Percentiles rank a stretch among this genome's conserved stretches.
Conservation (phyloP, 139 green algal genomes). For the Penium margaritaceum region DNA sequence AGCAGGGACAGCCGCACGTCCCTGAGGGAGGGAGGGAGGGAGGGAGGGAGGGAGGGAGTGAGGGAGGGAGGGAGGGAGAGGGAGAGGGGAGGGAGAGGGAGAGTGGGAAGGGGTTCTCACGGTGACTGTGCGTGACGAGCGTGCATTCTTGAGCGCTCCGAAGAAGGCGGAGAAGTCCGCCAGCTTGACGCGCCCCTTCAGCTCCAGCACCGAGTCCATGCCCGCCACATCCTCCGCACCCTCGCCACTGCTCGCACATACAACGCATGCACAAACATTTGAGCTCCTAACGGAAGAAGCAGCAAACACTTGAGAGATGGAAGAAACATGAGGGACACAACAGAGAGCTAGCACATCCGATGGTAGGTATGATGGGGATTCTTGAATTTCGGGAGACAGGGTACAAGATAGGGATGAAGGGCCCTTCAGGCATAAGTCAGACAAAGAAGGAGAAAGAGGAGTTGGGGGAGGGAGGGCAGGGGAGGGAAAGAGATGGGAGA, state of each 20-base stretch:
- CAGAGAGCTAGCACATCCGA: too few species aligned
- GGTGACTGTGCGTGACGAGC: constrained; percentile 12
- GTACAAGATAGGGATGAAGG: too few species aligned
- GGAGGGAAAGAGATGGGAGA: too few species aligned
- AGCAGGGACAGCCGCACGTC: too few species aligned
- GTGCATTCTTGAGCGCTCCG: constrained; percentile 1
- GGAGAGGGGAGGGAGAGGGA: not conserved
- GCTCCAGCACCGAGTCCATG: constrained; percentile 10
- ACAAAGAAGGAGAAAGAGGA: too few species aligned
- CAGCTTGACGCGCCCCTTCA: constrained; percentile 35
- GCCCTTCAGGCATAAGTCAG: too few species aligned
- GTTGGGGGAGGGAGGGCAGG: too few species aligned
- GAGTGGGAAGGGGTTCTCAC: not conserved
- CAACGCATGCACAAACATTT: not conserved
- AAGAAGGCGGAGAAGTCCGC: constrained; percentile 17
- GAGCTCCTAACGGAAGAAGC: too few species aligned
- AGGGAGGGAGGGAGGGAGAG: not conserved
- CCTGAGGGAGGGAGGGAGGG: not conserved
- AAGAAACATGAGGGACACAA: too few species aligned
- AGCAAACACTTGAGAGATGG: too few species aligned
- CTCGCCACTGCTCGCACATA: constrained; percentile 13
- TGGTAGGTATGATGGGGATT: too few species aligned
- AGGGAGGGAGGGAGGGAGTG: not conserved
- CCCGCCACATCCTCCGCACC: not conserved
- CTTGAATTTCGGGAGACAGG: too few species aligned